phyloP scores from a whole-genome alignment of 78 protist genomes.

The Guillardia theta region DNA sequence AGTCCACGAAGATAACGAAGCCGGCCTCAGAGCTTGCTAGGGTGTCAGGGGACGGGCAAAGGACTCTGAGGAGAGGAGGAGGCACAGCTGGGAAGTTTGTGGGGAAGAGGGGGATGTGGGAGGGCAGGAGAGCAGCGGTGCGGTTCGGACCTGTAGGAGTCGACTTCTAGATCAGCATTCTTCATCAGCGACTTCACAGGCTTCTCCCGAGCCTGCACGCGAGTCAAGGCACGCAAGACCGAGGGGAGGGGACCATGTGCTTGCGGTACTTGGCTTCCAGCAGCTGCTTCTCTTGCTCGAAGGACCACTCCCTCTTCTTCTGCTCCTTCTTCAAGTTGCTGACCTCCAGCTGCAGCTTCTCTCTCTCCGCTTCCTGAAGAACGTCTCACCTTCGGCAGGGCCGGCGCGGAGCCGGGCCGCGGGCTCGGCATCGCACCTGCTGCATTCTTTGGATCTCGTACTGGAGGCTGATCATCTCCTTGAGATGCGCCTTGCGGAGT shows the following conservation, averaged over 20 bases:
- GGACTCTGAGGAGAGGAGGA: no score
- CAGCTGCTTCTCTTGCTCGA: neutral
- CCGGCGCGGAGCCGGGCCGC: neutral
- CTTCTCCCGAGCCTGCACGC: no score
- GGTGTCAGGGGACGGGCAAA: no score
- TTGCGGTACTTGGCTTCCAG: slow-evolving; percentile 1
- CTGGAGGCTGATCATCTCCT: neutral
- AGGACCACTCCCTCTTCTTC: neutral
- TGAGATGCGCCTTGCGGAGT: neutral
- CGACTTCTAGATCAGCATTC: no score
- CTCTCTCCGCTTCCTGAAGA: neutral
- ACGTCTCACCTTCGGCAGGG: neutral
- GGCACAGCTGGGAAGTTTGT: no score
- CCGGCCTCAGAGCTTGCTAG: neutral
- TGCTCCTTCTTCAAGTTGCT: neutral
- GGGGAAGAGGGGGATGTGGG: no score
- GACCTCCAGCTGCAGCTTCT: neutral
- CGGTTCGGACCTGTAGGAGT: no score
- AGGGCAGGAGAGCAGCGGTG: no score
- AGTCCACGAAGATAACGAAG: neutral
- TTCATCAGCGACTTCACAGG: no score
- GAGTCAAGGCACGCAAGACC: no score
- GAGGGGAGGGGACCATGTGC: neutral
- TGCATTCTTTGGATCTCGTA: neutral
- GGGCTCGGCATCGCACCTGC: neutral